Evolutionary conservation across 495 filamentous ascomycete species (phyloP).

Genomic region (Articulospora tetracladia): DNA sequence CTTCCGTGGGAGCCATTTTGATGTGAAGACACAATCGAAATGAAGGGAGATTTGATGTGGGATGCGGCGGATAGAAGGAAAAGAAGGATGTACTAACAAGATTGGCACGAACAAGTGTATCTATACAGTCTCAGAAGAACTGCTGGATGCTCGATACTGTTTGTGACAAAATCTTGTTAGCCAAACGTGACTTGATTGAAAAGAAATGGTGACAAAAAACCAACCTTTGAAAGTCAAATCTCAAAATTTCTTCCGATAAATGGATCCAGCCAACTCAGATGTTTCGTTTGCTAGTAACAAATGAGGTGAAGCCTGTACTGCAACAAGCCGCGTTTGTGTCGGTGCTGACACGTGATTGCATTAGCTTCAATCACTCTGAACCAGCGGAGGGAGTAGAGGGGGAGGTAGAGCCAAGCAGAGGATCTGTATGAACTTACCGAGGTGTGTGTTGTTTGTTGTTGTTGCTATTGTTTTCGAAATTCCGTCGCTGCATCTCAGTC

Average conservation of each 20-base stretch:
- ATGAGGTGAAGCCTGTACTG: slow-evolving; percentile 11
- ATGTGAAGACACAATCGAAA: neutral
- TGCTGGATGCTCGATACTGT: neutral
- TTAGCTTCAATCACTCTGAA: slow-evolving; percentile 1
- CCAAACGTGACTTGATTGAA: slow-evolving; percentile 2
- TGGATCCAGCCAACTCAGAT: neutral
- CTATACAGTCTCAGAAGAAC: slow-evolving; percentile 13
- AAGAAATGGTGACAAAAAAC: neutral
- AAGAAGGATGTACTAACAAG: neutral
- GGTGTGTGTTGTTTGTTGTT: neutral
- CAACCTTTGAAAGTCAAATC: neutral
- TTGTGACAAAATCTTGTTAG: slow-evolving; percentile 11
- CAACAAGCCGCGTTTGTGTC: slow-evolving; percentile 13
- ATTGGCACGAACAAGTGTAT: slow-evolving; percentile 10
- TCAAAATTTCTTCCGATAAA: neutral
- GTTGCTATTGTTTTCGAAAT: neutral
- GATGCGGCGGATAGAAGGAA: slow-evolving; percentile 1
- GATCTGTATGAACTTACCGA: neutral
- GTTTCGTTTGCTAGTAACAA: slow-evolving; percentile 20
- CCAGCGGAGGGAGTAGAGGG: neutral
- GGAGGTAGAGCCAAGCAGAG: neutral
- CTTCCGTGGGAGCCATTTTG: slow-evolving; percentile 10
- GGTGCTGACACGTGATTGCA: slow-evolving; percentile 12
- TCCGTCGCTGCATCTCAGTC: neutral
- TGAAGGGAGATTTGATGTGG: neutral